phyloP scores from a whole-genome alignment of 148 eudicot species.

The Rhododendron henanense region DNA sequence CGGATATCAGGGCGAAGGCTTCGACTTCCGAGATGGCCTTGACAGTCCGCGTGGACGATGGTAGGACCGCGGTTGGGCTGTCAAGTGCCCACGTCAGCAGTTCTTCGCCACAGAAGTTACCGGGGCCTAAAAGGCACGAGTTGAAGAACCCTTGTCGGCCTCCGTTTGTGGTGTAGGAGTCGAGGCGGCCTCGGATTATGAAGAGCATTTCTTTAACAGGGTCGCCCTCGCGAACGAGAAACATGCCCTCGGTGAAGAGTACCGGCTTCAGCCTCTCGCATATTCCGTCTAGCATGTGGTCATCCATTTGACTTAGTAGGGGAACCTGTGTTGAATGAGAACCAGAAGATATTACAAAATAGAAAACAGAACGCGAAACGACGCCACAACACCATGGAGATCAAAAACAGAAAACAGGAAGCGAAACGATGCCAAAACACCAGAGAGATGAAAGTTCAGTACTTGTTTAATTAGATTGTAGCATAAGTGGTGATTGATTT shows the following conservation, averaged over 20 bases:
- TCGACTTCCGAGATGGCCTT: constrained; percentile 46
- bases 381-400: not conserved
- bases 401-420: not conserved
- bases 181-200: constrained; percentile 56
- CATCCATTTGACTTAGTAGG: constrained; percentile 52
- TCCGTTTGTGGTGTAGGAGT: constrained; percentile 51
- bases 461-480: constrained; percentile 49
- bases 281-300: constrained; percentile 46
- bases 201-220: constrained; percentile 58
- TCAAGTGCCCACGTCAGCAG: constrained; percentile 60
- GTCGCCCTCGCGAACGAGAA: constrained; percentile 42
- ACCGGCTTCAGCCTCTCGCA: constrained; percentile 61
- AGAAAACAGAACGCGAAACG: not conserved
- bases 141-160: constrained; percentile 48
- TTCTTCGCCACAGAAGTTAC: constrained; percentile 60
- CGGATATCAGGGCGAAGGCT: constrained; percentile 38
- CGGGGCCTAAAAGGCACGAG: constrained; percentile 39
- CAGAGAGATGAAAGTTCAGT: not conserved
- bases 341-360: not conserved
- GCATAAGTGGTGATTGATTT: constrained; percentile 60
- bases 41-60: constrained; percentile 51
- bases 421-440: not conserved
- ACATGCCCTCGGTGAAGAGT: constrained; percentile 38
- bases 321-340: constrained; percentile 40
- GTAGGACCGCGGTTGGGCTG: constrained; percentile 37